A percentile compares a stretch with the other conserved stretches of the same genome.
phyloP scores from a whole-genome alignment of 768 basidiomycete genomes.

The Hericium coralloides region DNA sequence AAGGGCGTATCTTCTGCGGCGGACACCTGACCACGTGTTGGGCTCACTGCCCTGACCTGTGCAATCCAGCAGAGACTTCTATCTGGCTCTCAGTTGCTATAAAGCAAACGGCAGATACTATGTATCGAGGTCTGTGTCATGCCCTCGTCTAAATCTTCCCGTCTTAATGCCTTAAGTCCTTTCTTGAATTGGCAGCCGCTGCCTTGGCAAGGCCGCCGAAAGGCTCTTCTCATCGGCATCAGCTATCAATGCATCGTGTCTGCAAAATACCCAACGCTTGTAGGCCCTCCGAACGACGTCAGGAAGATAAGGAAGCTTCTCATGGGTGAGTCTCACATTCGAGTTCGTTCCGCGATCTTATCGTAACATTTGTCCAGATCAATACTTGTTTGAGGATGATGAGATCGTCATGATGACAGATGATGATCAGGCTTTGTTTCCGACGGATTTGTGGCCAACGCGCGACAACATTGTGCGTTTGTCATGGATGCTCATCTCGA shows the following conservation, averaged over 20 bases:
- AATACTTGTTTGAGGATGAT: not conserved
- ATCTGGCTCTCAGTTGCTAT: too few species aligned
- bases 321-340: slow-evolving; percentile 1
- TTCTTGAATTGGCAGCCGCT: too few species aligned
- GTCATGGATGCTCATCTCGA: not conserved
- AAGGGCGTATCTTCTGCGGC: too few species aligned
- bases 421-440: not conserved
- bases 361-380: not conserved
- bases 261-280: not conserved
- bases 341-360: not conserved
- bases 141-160: too few species aligned
- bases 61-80: too few species aligned
- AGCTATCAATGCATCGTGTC: not conserved
- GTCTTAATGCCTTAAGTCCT: too few species aligned
- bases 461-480: slow-evolving; percentile 9
- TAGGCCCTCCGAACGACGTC: slow-evolving; percentile 4
- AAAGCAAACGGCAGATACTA: too few species aligned
- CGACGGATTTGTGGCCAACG: slow-evolving; percentile 4
- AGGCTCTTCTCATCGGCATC: not conserved
- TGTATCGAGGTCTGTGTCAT: too few species aligned
- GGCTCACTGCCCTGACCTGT: too few species aligned
- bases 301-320: not conserved
- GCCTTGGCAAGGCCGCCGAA: not conserved
- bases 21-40: too few species aligned
- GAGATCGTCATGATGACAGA: slow-evolving; percentile 12